Evolutionary conservation across 768 basidiomycete species (phyloP).

Genomic region (Lactifluus subvellereus): DNA sequence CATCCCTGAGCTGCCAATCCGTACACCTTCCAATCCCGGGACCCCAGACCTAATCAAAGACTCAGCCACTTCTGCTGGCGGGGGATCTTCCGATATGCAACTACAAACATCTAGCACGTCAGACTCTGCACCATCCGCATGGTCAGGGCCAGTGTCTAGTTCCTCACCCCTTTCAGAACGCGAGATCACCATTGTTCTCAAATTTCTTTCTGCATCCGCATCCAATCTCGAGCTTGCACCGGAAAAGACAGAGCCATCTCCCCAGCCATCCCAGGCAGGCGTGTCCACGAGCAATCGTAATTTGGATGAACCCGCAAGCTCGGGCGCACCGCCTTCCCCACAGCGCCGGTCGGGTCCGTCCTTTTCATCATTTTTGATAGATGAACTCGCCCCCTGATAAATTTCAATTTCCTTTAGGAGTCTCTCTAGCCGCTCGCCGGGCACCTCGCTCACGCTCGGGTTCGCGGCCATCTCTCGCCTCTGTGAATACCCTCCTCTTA

Average conservation of each 20-base stretch:
- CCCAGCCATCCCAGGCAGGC: background rate
- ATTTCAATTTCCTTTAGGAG: background rate
- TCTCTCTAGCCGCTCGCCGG: background rate
- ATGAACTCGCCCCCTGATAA: background rate
- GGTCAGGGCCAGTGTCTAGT: background rate
- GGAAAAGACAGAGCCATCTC: background rate
- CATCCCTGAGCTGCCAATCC: conserved; percentile 4
- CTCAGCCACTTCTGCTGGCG: conserved; percentile 5
- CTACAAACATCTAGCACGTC: background rate
- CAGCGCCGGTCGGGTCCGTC: background rate
- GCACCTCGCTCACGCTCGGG: conserved; percentile 6
- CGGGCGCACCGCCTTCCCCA: background rate
- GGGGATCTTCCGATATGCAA: background rate
- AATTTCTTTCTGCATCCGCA: background rate
- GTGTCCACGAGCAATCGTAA: background rate
- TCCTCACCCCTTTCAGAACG: conserved; percentile 4
- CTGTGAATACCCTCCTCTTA: conserved; percentile 15
- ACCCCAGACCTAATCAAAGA: conserved; percentile 18
- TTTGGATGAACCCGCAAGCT: background rate
- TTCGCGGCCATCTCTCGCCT: conserved; percentile 16
- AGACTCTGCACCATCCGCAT: conserved; percentile 1
- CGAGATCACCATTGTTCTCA: conserved; percentile 10
- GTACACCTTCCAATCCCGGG: background rate
- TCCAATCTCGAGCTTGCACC: background rate
- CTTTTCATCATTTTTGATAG: conserved; percentile 2